Conservation (phyloP, 139 green algal species). For the Yamagishiella unicocca region DNA sequence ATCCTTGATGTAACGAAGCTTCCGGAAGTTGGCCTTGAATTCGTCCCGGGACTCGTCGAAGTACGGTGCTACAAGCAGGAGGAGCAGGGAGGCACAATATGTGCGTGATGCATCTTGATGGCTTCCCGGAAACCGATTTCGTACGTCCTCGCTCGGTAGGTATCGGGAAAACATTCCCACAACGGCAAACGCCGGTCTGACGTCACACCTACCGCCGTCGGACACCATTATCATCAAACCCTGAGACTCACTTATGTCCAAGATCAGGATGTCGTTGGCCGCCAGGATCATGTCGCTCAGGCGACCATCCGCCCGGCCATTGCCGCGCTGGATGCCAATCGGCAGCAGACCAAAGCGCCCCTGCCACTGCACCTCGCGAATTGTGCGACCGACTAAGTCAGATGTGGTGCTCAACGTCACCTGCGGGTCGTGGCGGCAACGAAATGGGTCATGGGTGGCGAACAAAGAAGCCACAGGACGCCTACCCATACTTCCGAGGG, state of each 20-base stretch:
- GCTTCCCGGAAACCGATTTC: too few relatives aligned
- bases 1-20: conserved; percentile 36
- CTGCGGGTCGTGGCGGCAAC: conserved; percentile 5
- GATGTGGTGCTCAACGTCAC: neutral
- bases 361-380: conserved; percentile 17
- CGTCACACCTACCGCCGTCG: too few relatives aligned
- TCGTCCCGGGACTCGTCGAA: conserved; percentile 33
- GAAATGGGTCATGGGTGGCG: neutral
- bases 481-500: too few relatives aligned
- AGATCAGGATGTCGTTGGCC: conserved; percentile 22
- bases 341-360: conserved; percentile 33
- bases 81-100: too few relatives aligned
- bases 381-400: conserved; percentile 1
- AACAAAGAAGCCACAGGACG: too few relatives aligned
- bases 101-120: too few relatives aligned
- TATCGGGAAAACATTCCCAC: too few relatives aligned
- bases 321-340: conserved; percentile 36
- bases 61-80: neutral
- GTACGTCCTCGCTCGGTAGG: too few relatives aligned
- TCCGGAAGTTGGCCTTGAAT: conserved; percentile 10
- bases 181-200: too few relatives aligned
- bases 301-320: conserved; percentile 26
- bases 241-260: conserved; percentile 48
- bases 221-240: too few relatives aligned
- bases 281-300: conserved; percentile 43